Conservation (phyloP, 208 protist genomes). For the Trypanosoma melophagium region DNA sequence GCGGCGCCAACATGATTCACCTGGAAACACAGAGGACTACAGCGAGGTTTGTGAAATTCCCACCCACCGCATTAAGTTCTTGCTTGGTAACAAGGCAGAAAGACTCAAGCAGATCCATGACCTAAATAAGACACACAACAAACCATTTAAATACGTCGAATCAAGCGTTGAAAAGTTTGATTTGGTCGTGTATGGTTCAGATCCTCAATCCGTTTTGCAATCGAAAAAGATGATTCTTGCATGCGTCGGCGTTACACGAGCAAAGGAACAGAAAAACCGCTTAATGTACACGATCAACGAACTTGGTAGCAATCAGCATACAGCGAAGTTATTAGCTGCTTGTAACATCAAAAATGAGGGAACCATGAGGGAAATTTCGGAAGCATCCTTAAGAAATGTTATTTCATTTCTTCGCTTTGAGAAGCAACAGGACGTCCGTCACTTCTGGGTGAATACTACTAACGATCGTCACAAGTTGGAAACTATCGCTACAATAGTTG, state of each 20-base stretch:
- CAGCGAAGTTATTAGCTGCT: constrained; percentile 64
- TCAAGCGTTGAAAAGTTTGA: constrained; percentile 57
- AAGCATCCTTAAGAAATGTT: constrained; percentile 64
- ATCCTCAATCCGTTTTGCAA: constrained; percentile 51
- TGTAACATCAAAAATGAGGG: constrained; percentile 80
- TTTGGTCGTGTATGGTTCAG: constrained; percentile 63
- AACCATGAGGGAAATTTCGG: constrained; percentile 68
- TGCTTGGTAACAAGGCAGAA: constrained; percentile 61
- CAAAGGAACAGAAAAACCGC: constrained; percentile 74
- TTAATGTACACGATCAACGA: constrained; percentile 86
- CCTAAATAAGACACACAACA: constrained; percentile 70
- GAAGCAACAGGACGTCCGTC: constrained; percentile 69
- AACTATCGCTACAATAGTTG: constrained; percentile 74
- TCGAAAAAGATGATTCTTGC: constrained; percentile 64
- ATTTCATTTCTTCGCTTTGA: constrained; percentile 84
- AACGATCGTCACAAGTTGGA: constrained; percentile 85
- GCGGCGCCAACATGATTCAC: constrained; percentile 10
- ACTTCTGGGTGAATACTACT: constrained; percentile 71
- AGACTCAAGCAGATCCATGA: constrained; percentile 70
- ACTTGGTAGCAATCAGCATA: constrained; percentile 68
- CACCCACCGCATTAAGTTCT: constrained; percentile 74
- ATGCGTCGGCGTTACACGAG: constrained; percentile 55
- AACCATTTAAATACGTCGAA: constrained; percentile 62
- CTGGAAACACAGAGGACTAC: constrained; percentile 37
- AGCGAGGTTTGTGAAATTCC: constrained; percentile 57